phyloP scores from a whole-genome alignment of 768 basidiomycete species.

The Suillus cothurnatus region DNA sequence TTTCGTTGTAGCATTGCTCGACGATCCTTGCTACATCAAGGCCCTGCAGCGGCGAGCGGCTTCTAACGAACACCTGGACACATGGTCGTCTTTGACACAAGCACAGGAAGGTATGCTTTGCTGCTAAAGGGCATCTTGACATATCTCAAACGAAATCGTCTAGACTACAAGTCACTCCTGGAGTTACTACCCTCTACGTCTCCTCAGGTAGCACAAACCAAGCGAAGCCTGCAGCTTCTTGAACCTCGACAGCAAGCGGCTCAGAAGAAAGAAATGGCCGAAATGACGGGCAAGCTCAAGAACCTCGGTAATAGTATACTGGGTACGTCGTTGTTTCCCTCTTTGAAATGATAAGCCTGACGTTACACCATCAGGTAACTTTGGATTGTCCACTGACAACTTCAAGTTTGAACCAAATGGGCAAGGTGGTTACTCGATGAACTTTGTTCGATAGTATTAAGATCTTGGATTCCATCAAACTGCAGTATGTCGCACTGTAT shows the following conservation, averaged over 20 bases:
- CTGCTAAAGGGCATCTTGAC: not conserved
- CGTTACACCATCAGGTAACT: slow-evolving; percentile 60
- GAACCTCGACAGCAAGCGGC: slow-evolving; percentile 73
- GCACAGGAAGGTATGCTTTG: slow-evolving; percentile 76
- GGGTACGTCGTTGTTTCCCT: slow-evolving; percentile 46
- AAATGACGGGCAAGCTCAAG: slow-evolving; percentile 94
- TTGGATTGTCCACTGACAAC: slow-evolving; percentile 94
- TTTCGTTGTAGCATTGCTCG: slow-evolving; percentile 65
- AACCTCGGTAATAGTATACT: slow-evolving; percentile 88
- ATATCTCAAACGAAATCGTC: not conserved
- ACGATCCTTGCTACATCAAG: slow-evolving; percentile 86
- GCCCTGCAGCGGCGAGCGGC: slow-evolving; percentile 86
- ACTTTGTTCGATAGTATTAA: slow-evolving; percentile 59
- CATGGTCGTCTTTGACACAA: slow-evolving; percentile 81
- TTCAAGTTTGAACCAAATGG: slow-evolving; percentile 96
- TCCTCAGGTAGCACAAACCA: slow-evolving; percentile 49
- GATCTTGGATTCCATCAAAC: not conserved
- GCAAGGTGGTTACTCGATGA: slow-evolving; percentile 95
- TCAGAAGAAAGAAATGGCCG: slow-evolving; percentile 84
- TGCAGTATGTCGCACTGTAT: slow-evolving; percentile 3
- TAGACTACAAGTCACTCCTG: slow-evolving; percentile 82
- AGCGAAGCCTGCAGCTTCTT: slow-evolving; percentile 51
- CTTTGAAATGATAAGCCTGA: slow-evolving; percentile 2
- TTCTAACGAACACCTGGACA: slow-evolving; percentile 77
- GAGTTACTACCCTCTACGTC: slow-evolving; percentile 60